A percentile compares a stretch with the other conserved stretches of the same genome.
phyloP scores from a whole-genome alignment of 2,329 filamentous ascomycete genomes.

The Bipolaris sorokiniana region DNA sequence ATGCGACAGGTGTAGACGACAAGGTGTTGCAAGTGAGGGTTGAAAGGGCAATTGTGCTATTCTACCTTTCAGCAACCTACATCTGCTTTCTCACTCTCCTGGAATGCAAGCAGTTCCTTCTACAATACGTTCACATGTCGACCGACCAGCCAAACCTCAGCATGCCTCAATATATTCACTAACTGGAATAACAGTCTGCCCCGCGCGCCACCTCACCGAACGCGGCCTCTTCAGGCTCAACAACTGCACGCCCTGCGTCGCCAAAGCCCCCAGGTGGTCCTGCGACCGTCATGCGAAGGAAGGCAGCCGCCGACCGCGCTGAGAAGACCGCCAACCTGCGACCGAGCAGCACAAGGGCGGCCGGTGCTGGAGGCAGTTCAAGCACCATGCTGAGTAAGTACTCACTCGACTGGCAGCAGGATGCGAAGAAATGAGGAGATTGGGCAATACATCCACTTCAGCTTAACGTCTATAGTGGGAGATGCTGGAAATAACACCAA shows the following conservation, averaged over 20 bases:
- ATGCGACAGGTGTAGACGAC: slow-evolving; percentile 11
- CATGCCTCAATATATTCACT: slow-evolving; percentile 5
- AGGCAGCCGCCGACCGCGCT: slow-evolving; percentile 95
- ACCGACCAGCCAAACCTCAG: not conserved
- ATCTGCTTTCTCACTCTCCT: not conserved
- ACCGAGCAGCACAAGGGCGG: slow-evolving; percentile 88
- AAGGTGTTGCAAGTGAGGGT: not conserved
- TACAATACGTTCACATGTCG: not conserved
- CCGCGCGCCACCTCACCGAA: slow-evolving; percentile 49
- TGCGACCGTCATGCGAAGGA: slow-evolving; percentile 91
- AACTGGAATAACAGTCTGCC: slow-evolving; percentile 12
- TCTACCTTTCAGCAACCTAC: not conserved
- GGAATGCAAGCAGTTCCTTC: not conserved
- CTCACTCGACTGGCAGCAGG: not conserved
- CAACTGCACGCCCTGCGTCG: slow-evolving; percentile 78
- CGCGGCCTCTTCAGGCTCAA: slow-evolving; percentile 64
- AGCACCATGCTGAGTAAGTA: slow-evolving; percentile 96
- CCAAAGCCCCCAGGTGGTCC: slow-evolving; percentile 91
- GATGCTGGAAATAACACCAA: not conserved
- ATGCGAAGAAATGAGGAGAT: not conserved
- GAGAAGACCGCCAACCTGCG: slow-evolving; percentile 94
- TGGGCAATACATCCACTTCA: too few species aligned
- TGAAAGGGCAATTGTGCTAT: not conserved
- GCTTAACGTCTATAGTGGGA: not conserved
- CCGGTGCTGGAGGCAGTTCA: slow-evolving; percentile 92